Evolutionary conservation across 495 filamentous ascomycete genomes (phyloP), one percentile per base, ranked within the genome.

Genomic region (Achaetomiella virescens): DNA sequence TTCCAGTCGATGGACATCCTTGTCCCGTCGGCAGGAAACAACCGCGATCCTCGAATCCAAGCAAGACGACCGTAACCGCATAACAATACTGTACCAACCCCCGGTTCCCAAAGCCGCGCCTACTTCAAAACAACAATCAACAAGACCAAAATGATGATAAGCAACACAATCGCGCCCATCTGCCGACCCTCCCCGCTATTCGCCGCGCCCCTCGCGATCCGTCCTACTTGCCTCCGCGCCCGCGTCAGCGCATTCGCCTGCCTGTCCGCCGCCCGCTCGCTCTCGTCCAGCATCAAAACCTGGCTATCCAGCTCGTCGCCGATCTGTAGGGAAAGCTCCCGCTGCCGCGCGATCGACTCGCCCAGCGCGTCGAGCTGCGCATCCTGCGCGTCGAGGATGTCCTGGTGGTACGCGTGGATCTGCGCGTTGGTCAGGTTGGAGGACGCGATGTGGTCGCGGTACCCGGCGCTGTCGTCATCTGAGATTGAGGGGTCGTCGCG

Each of bases 291-390:
- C 75, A 98, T 73, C 64, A 84, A 72, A 21, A 93, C 88, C 65
- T 98, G 93, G 58, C 82, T 83, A 57, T 98, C 93, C 22, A 98
- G 75, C 77, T 98, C 93, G 67, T 97, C 88, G 22, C 93, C 93
- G 66, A 98, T 98, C 75, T 91, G 89, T 66, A 97, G 93, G 61
- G 86, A 89, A 61, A 98, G 76, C 72, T 97, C 89, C 47, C 95
- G 80, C 71, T 97, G 93, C 46, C 92, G 84, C n/a, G 86, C 81
- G 61, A 98, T 96, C 52, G 84, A 89, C 59, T 83, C 82, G 10
- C 91, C 89, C 22, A 98, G 77, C 47, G 81, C 72, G 67, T 97
- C 93, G n/a, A 98, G 75, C 65, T 93, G 89, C 55, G 91, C 88
- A 65, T 98, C 93, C 67, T 97, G 95, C 52, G 97, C 84, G 3